Percentiles rank a stretch among this genome's conserved stretches.
phyloP scores from a whole-genome alignment of 2,329 filamentous ascomycete species.

The Epichloe uncinata region DNA sequence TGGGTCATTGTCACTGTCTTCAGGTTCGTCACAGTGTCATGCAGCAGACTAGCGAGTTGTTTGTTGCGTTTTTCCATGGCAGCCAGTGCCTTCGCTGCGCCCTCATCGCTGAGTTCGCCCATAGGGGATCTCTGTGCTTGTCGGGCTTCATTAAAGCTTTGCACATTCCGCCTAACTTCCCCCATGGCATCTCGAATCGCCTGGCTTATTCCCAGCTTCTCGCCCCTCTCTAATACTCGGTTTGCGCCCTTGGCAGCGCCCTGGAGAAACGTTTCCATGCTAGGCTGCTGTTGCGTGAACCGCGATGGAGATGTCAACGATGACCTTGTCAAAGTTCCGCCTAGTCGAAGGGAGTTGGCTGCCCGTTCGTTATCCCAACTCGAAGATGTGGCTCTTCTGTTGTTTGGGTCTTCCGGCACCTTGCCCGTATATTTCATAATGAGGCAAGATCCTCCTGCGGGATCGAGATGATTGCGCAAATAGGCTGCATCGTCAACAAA shows the following conservation, averaged over 20 bases:
- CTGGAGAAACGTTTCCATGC: conserved; percentile 59
- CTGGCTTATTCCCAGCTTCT: conserved; percentile 68
- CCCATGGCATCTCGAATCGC: conserved; percentile 69
- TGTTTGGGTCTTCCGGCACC: conserved; percentile 23
- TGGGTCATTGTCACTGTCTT: conserved; percentile 42
- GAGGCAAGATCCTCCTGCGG: conserved; percentile 48
- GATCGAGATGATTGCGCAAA: conserved; percentile 50
- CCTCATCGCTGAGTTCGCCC: conserved; percentile 23
- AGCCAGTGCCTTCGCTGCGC: conserved; percentile 24
- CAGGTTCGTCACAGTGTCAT: conserved; percentile 50
- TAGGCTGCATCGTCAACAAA: conserved; percentile 81
- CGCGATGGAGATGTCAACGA: conserved; percentile 33
- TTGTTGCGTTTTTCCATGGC: conserved; percentile 52
- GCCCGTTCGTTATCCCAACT: conserved; percentile 23
- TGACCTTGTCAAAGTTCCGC: conserved; percentile 28
- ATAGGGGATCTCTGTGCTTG: conserved; percentile 26
- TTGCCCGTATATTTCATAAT: conserved; percentile 59
- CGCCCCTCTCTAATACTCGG: conserved; percentile 57
- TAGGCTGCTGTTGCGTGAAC: conserved; percentile 43
- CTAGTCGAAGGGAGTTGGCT: conserved; percentile 24
- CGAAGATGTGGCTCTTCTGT: conserved; percentile 8
- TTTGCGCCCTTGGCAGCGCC: conserved; percentile 66
- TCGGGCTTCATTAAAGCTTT: conserved; percentile 47
- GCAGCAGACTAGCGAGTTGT: conserved; percentile 53
- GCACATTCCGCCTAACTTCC: conserved; percentile 68